A percentile compares a stretch with the other conserved stretches of the same genome.
phyloP scores from a whole-genome alignment of 164 flowering plant species.

The Chimonanthus praecox region DNA sequence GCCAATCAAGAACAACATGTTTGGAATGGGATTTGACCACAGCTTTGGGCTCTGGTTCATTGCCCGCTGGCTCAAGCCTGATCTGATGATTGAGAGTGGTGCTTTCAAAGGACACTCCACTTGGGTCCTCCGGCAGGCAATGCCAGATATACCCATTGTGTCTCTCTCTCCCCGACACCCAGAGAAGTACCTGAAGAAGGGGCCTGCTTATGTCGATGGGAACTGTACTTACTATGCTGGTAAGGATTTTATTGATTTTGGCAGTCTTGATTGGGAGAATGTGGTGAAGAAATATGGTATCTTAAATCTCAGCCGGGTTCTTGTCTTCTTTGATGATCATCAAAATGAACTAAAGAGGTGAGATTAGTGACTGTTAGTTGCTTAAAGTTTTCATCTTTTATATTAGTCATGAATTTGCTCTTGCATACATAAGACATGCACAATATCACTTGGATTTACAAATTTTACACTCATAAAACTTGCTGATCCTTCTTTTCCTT shows the following conservation, averaged over 20 bases:
- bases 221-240: conserved; percentile 98
- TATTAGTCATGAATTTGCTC: too few species aligned
- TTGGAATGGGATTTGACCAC: conserved; percentile 99
- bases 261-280: conserved; percentile 67
- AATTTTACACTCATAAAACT: neutral
- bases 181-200: conserved; percentile 88
- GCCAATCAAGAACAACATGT: conserved; percentile 89
- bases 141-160: conserved; percentile 69
- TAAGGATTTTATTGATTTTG: conserved; percentile 95
- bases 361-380: neutral
- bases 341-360: conserved; percentile 96
- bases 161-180: conserved; percentile 92
- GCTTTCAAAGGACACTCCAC: conserved; percentile 99
- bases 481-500: neutral
- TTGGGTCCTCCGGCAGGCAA: conserved; percentile 96
- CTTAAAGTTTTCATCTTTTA: neutral
- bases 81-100: conserved; percentile 95
- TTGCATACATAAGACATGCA: neutral
- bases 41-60: conserved; percentile 99
- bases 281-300: conserved; percentile 79
- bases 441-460: too few species aligned
- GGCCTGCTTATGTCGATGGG: conserved; percentile 96
- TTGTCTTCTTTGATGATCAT: conserved; percentile 94
- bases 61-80: conserved; percentile 86
- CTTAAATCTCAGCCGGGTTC: conserved; percentile 61